A percentile compares a stretch with the other conserved stretches of the same genome.
These are phyloP conservation scores for Serendipita sp. DNA, from an alignment of 768 basidiomycete genomes.

Conservation along the genomic window DNA sequence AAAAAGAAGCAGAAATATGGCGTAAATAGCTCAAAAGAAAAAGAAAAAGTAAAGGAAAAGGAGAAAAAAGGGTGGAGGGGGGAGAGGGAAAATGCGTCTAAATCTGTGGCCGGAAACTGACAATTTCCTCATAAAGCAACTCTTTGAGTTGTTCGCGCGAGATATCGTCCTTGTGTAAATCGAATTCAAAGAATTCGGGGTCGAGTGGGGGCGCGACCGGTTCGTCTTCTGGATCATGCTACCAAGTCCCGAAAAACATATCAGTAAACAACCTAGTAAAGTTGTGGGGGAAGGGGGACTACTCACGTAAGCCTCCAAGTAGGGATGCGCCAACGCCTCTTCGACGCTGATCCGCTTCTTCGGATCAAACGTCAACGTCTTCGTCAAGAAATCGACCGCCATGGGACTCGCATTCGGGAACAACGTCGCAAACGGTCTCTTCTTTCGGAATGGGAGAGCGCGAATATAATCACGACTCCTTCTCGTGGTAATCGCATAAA, in stretches of 20 bases:
- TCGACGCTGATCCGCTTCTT: constrained; percentile 93
- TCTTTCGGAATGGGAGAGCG: constrained; percentile 84
- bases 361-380: constrained; percentile 87
- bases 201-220: constrained; percentile 90
- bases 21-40: background rate
- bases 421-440: constrained; percentile 58
- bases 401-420: constrained; percentile 80
- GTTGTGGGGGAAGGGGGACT: no score
- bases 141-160: constrained; percentile 91
- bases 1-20: background rate
- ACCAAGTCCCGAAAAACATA: constrained; percentile 6
- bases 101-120: constrained; percentile 56
- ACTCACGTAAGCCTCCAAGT: constrained; percentile 53
- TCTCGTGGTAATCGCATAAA: constrained; percentile 87
- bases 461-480: constrained; percentile 91
- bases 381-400: constrained; percentile 55
- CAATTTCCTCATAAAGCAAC: constrained; percentile 86
- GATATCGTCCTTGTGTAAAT: constrained; percentile 91
- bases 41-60: background rate
- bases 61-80: no score
- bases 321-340: constrained; percentile 78
- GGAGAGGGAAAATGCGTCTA: background rate
- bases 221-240: constrained; percentile 95
- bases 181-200: constrained; percentile 94
- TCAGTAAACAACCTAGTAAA: constrained; percentile 5